Evolutionary conservation across 345 rosid genomes (phyloP).

Genomic region (Barbarea vulgaris): DNA sequence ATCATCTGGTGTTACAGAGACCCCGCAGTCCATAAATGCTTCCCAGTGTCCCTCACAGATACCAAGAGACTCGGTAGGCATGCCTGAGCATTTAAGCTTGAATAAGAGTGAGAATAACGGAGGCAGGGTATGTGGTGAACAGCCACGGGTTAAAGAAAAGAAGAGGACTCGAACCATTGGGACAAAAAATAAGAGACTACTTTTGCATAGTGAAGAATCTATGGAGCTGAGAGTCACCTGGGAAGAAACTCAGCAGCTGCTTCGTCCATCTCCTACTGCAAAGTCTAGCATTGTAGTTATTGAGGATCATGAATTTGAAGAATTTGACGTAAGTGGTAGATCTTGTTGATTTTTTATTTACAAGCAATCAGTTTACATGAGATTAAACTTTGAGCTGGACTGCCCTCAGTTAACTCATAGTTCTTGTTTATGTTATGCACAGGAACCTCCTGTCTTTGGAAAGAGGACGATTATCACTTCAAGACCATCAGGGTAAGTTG

Average conservation of each 20-base stretch:
- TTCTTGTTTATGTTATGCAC: slow-evolving; percentile 40
- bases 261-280: slow-evolving; percentile 74
- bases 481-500: slow-evolving; percentile 64
- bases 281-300: slow-evolving; percentile 58
- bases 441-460: slow-evolving; percentile 96
- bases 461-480: slow-evolving; percentile 70
- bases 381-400: neutral
- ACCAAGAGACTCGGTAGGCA: slow-evolving; percentile 43
- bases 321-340: slow-evolving; percentile 68
- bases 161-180: slow-evolving; percentile 79
- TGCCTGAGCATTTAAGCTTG: slow-evolving; percentile 48
- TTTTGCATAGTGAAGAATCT: slow-evolving; percentile 68
- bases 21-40: slow-evolving; percentile 44
- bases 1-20: slow-evolving; percentile 54
- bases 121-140: slow-evolving; percentile 45
- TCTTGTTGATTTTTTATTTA: neutral
- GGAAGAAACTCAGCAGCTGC: slow-evolving; percentile 91
- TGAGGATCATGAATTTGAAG: slow-evolving; percentile 88
- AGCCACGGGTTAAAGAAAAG: slow-evolving; percentile 50
- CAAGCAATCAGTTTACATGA: neutral
- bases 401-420: slow-evolving; percentile 26
- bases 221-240: slow-evolving; percentile 79
- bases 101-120: slow-evolving; percentile 53
- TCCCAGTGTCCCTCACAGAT: slow-evolving; percentile 46
- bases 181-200: slow-evolving; percentile 71